Conservation (phyloP, 2,329 filamentous ascomycete genomes). For the Aspergillus nomiae region DNA sequence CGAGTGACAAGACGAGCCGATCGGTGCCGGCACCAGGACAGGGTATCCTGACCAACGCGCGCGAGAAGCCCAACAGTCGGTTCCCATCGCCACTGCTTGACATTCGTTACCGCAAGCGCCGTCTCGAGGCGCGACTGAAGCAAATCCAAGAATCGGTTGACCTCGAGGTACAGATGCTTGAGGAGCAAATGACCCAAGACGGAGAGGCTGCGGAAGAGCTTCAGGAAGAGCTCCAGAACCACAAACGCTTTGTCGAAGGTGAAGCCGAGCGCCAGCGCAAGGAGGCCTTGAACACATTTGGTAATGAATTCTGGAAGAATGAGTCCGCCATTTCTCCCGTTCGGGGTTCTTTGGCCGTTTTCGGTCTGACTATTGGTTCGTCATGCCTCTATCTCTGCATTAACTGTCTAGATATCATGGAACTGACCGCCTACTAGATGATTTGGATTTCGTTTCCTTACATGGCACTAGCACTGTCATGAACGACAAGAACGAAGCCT, state of each 20-base stretch:
- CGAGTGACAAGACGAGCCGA: constrained; percentile 97
- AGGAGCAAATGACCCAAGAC: constrained; percentile 59
- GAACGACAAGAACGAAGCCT: constrained; percentile 99
- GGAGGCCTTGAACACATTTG: constrained; percentile 89
- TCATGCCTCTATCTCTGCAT: background rate
- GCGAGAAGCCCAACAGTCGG: constrained; percentile 77
- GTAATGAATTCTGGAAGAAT: constrained; percentile 99
- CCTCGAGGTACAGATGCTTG: constrained; percentile 60
- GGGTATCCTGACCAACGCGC: constrained; percentile 93
- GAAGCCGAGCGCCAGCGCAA: constrained; percentile 90
- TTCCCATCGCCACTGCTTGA: constrained; percentile 95
- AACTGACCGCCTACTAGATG: constrained; percentile 55
- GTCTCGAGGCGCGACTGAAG: constrained; percentile 89
- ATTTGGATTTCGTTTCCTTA: constrained; percentile 94
- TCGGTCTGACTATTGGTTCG: constrained; percentile 80
- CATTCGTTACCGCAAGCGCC: constrained; percentile 94
- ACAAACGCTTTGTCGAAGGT: constrained; percentile 79
- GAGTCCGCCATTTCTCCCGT: constrained; percentile 92
- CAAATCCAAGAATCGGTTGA: constrained; percentile 83
- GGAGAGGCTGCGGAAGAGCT: constrained; percentile 69
- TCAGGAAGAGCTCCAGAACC: constrained; percentile 86
- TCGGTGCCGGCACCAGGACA: constrained; percentile 97
- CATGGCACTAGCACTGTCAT: constrained; percentile 98
- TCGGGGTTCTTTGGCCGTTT: constrained; percentile 92
- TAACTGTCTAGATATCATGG: background rate